Conservation (phyloP, 768 basidiomycete species). For the Lentinus brumalis region DNA sequence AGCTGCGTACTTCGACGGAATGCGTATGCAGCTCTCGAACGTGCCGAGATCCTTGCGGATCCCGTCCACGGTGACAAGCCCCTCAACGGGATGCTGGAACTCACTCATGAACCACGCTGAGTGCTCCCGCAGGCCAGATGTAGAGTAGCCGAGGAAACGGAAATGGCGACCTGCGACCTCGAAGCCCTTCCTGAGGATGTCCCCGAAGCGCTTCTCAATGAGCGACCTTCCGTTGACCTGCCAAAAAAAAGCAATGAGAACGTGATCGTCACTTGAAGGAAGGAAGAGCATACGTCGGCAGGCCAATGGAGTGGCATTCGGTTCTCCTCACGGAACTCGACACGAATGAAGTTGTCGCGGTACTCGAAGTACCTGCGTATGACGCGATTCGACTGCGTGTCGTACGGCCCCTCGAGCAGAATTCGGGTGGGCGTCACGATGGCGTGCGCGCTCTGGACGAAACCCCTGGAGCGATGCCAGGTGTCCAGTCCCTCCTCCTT, state of each 20-base stretch:
- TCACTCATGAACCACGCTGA: constrained; percentile 25
- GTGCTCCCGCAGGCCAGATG: constrained; percentile 23
- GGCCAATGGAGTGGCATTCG: constrained; percentile 62
- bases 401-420: constrained; percentile 71
- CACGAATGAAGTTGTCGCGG: constrained; percentile 72
- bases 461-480: constrained; percentile 4
- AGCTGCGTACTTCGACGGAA: constrained; percentile 80
- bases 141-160: constrained; percentile 25
- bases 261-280: constrained; percentile 29
- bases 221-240: constrained; percentile 39
- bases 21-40: constrained; percentile 45
- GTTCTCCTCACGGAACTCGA: constrained; percentile 83
- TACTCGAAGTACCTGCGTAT: constrained; percentile 64
- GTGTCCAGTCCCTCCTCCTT: not conserved
- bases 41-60: constrained; percentile 70
- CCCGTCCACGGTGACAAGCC: constrained; percentile 38
- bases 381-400: constrained; percentile 74
- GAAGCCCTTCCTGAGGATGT: constrained; percentile 21
- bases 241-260: constrained; percentile 11
- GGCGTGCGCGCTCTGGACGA: constrained; percentile 65
- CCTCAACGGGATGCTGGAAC: constrained; percentile 19
- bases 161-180: constrained; percentile 22
- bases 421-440: constrained; percentile 77
- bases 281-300: not conserved
- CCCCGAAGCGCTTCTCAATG: constrained; percentile 23